Base-by-base conservation (phyloP, 768 basidiomycete genomes). In the Boletus reticuloceps region DNA sequence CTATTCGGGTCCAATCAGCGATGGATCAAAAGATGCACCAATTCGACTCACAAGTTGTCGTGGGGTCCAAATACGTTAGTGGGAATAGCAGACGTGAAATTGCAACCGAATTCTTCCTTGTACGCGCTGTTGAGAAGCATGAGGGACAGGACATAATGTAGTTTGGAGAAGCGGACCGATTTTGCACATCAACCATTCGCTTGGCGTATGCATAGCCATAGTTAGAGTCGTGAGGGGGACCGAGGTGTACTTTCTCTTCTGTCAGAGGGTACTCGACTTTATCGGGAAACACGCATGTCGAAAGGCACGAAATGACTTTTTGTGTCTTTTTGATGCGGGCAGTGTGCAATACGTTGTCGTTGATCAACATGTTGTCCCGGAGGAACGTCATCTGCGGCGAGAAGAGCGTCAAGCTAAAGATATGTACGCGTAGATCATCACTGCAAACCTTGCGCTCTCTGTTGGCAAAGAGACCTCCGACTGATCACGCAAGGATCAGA, bases 201-300 rank as follows among this genome's bases (percentile, higher is more conserved):
- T 98, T 98, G 40, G 93, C 94, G 64, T 98, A 89, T 2, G 96
- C 91, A 64, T 98, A 98, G 31, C 95, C 96, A 74, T 92, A 98
- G 80, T 98, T 98, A 63, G 91, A 93, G 54, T 86, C 79, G 68
- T 98, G 96, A 7, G 95, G 95, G 20, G 91, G 91, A 19, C 95
- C 95, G 36, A 80, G 79, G 72, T 98, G 96, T 54, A 98, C 88
- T 75, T 94, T 95, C 62, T 79, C 83, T 75, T 98, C 95, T 62
- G 93, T 89, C 27, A 98, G 82, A 14, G 95, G 96, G 69, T 95
- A 97, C 50, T 84, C 81, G 60, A 95, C 94, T 70, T 94, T 89
- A 72, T 98, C 95, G 0, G 95, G 95, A 78, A 95, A 98, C 44
- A 98, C 93, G 68, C 95, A 98, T 40, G 96, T 98, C 11, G 95